These are phyloP conservation scores for Fusarium sp. DNA, from an alignment of 2,329 filamentous ascomycete species.

Conservation along the genomic window DNA sequence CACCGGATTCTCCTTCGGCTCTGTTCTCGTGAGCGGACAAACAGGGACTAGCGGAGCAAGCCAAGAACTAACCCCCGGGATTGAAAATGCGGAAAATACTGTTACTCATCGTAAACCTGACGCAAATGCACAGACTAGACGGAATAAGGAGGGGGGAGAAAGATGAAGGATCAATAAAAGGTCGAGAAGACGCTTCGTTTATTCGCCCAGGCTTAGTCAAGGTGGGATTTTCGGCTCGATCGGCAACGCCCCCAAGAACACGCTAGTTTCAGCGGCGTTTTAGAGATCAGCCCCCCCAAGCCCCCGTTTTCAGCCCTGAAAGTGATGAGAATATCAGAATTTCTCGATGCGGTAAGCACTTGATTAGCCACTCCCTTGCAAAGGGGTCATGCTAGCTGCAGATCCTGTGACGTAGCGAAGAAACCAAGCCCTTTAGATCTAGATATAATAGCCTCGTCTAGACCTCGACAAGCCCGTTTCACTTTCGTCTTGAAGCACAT, in stretches of 20 bases:
- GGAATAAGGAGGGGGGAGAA: no score
- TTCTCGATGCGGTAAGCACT: neutral
- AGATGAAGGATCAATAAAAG: no score
- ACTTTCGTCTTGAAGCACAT: conserved; percentile 5
- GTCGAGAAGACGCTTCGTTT: no score
- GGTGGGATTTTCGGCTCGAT: no score
- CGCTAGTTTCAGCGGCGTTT: neutral
- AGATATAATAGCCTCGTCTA: conserved; percentile 2
- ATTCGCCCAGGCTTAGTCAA: no score
- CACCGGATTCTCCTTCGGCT: neutral
- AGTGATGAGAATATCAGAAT: conserved; percentile 9
- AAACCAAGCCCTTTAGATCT: neutral
- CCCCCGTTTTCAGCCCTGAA: conserved; percentile 1
- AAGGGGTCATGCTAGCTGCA: conserved; percentile 1
- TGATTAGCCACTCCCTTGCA: neutral
- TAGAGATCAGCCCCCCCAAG: neutral
- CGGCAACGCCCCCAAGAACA: no score
- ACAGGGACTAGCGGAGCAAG: neutral
- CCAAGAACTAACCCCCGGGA: neutral
- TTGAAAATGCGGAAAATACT: conserved; percentile 6
- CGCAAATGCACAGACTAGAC: neutral
- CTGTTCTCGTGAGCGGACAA: neutral
- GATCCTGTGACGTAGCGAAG: neutral
- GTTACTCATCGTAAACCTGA: conserved; percentile 3
- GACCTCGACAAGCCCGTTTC: neutral